phyloP scores from a whole-genome alignment of 2,329 filamentous ascomycete genomes.

The Aspergillus puulaauensis region DNA sequence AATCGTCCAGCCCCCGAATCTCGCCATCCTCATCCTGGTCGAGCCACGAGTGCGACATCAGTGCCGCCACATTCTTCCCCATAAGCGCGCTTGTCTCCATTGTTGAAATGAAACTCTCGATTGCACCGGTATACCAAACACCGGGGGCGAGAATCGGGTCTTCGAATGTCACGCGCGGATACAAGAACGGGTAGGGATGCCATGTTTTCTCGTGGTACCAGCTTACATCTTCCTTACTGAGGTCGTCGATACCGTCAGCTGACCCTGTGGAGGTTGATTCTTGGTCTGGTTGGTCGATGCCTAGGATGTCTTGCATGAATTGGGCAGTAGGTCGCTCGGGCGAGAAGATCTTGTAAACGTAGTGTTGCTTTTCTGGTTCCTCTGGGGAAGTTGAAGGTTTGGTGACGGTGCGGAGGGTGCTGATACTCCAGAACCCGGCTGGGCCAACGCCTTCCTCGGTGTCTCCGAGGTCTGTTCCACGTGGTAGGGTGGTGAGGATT shows the following conservation, averaged over 20 bases:
- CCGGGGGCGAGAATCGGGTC: conserved; percentile 62
- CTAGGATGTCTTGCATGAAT: conserved; percentile 53
- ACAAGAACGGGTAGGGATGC: conserved; percentile 79
- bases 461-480: conserved; percentile 44
- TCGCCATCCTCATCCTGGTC: conserved; percentile 22
- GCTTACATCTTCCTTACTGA: conserved; percentile 54
- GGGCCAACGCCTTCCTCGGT: conserved; percentile 62
- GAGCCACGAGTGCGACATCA: conserved; percentile 56
- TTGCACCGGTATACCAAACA: conserved; percentile 62
- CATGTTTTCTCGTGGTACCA: conserved; percentile 80
- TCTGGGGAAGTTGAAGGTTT: conserved; percentile 58
- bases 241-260: conserved; percentile 27
- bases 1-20: conserved; percentile 2
- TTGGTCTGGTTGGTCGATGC: conserved; percentile 32
- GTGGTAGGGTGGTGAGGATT: conserved; percentile 78
- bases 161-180: conserved; percentile 85
- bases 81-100: conserved; percentile 96
- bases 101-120: conserved; percentile 92
- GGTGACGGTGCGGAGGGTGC: conserved; percentile 65
- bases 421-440: conserved; percentile 82
- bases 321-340: conserved; percentile 47
- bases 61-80: conserved; percentile 63
- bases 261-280: background rate
- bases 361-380: conserved; percentile 40
- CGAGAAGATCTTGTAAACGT: conserved; percentile 68